Evolutionary conservation across 2,329 filamentous ascomycete genomes (phyloP), one percentile per base, ranked within the genome.

Genomic region (Plenodomus tracheiphilus): DNA sequence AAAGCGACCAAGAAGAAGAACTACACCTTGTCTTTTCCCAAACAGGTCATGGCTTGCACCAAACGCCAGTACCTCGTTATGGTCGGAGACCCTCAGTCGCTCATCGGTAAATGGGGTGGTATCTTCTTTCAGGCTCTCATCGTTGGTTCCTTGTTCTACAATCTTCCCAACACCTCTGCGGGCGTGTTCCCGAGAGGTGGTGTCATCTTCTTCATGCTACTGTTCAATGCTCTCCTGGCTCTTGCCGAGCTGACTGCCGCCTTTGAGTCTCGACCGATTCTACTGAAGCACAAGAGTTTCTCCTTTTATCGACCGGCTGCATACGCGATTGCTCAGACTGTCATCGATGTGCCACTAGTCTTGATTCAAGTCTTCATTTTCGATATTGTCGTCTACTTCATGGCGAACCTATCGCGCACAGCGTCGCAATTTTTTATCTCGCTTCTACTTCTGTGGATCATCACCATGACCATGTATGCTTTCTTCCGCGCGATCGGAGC

Each of bases 231-330:
- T 10, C 72, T 87, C 8, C 74, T 86, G 25, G 82, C 84, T 3
- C 65, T 86, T 39, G 80, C 81, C 4, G 83, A 87, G 59, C 75
- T 85, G 35, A 83, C 84, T 0, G 70, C 83, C 1, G 79, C 84
- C 0, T 89, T 88, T 55, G 71, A 78, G 40, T 80, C 79, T 18
- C 81, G 85, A 38, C 85, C 85, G 0, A 87, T 89, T 47, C 69
- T 89, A 34, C 72, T 87, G 44, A 88, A 88, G 66, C 86, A 89
- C 69, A 87, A 87, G 62, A 83, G 79, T 19, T 88, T 87, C 55
- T 84, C 84, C 0, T 88, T 88, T 66, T 87, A 88, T 54, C 81
- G 81, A 3, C 84, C 83, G 2, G 75, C 81, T 0, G 83, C 84
- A 16, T 84, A 80, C 40, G 82, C 82, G 7, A 71, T 84, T 13